These are phyloP conservation scores for Dipodascopsis tothii DNA, from an alignment of 805 yeast genomes.

Conservation along the genomic window DNA sequence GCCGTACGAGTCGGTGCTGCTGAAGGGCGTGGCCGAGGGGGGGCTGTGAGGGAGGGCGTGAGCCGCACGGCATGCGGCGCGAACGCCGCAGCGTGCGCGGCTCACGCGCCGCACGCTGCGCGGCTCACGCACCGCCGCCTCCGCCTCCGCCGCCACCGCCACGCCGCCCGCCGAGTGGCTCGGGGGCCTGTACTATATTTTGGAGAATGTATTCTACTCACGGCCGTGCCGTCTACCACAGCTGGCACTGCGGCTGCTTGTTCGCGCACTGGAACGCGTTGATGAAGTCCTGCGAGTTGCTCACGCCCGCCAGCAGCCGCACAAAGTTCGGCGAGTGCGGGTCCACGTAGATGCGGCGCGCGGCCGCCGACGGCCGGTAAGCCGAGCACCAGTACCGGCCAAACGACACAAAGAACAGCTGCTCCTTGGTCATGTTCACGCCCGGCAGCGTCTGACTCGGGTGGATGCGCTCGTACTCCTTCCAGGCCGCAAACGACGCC, in stretches of 20 bases:
- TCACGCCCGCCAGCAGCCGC: conserved; percentile 21
- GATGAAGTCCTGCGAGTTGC: conserved; percentile 20
- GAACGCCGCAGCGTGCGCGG: no score
- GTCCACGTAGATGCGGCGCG: conserved; percentile 20
- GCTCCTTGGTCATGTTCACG: conserved; percentile 19
- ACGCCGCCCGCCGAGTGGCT: no score
- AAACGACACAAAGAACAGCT: conserved; percentile 19
- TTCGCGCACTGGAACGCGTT: conserved; percentile 22
- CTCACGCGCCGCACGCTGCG: no score
- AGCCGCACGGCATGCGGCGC: no score
- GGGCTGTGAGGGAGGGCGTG: no score
- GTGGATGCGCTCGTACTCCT: conserved; percentile 4
- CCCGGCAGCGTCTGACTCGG: conserved; percentile 20
- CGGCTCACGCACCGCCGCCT: no score
- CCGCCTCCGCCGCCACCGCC: no score
- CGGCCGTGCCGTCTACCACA: conserved; percentile 54
- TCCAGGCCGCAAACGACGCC: conserved; percentile 22
- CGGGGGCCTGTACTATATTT: no score
- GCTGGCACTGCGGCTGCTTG: conserved; percentile 18
- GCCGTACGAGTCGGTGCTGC: conserved; percentile 43
- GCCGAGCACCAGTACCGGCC: conserved; percentile 24
- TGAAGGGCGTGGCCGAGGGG: conserved; percentile 5
- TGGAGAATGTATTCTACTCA: no score
- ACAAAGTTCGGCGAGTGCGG: conserved; percentile 23
- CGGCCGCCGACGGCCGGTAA: conserved; percentile 20